Evolutionary conservation across 2,329 filamentous ascomycete genomes (phyloP).

Genomic region (Colletotrichum eleusines): DNA sequence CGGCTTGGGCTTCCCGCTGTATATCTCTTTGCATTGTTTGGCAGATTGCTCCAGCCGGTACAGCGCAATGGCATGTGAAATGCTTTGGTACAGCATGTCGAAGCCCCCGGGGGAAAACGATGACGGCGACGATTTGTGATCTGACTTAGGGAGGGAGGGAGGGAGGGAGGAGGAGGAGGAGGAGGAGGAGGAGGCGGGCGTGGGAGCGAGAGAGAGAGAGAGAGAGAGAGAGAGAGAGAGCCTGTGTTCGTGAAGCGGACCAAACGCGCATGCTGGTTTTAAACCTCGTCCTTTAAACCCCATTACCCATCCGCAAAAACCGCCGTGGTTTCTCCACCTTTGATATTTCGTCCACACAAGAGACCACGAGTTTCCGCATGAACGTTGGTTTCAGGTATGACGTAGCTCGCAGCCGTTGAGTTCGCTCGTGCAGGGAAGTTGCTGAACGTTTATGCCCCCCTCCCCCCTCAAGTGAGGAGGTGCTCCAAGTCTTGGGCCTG

Average conservation of each 20-base stretch:
- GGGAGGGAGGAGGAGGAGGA: no score
- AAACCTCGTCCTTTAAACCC: constrained; percentile 8
- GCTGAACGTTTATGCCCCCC: constrained; percentile 23
- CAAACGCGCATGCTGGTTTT: constrained; percentile 23
- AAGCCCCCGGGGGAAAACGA: background rate
- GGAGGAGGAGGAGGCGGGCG: no score
- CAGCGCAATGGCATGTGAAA: constrained; percentile 28
- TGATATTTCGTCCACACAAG: background rate
- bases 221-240: background rate
- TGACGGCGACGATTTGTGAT: constrained; percentile 15
- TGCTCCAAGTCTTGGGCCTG: constrained; percentile 21
- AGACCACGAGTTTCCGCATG: constrained; percentile 24
- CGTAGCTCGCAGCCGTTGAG: constrained; percentile 33
- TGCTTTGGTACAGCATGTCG: constrained; percentile 22
- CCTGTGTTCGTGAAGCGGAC: constrained; percentile 19
- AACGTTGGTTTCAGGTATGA: constrained; percentile 40
- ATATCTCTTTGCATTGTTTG: constrained; percentile 33
- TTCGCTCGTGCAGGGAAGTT: constrained; percentile 33
- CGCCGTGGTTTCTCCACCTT: constrained; percentile 13
- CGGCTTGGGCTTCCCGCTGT: constrained; percentile 29
- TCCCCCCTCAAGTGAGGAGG: constrained; percentile 11
- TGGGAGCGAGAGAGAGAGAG: no score
- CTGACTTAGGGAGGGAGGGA: background rate
- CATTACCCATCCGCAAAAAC: constrained; percentile 1
- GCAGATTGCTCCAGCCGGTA: constrained; percentile 28